Base-by-base conservation (phyloP, 75 land plant species). In the Picea sitchensis region DNA sequence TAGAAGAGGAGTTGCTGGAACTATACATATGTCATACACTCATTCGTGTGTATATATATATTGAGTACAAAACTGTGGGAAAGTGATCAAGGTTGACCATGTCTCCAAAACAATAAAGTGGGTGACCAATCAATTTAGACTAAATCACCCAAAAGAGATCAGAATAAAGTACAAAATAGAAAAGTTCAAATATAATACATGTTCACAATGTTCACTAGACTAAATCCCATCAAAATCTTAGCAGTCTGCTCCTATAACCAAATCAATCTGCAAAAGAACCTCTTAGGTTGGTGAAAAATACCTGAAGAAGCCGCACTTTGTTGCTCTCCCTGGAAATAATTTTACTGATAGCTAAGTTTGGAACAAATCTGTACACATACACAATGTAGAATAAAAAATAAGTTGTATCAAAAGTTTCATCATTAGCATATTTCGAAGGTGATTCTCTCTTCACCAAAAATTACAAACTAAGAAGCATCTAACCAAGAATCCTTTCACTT, bases 271-370 rank as follows among this genome's bases (percentile, higher is more conserved):
- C 20, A 69, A 38, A 34, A 5, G 38, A 0, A 67, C 20, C 0
- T 17, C 36, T 18, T 68, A 68, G 38, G 41, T 1, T 68, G 51
- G 20, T 68, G 38, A 68, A 68, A 38, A 38, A 61, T 82, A 96
- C 99, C 99, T 96, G 99, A 81, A 96, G 87, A 79, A 96, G 85
- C 31, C 97, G 98, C 61, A 92, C 97, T 72, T 86, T 90, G 83
- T 91, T 92, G 60, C 86, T 90, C 58, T 94, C 97, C 73, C 99
- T 82, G 15, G 81, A 87, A 67, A 96, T 72, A 32, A 96, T 81
- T 73, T 87, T 89, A 77, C 99, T 94, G 74, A 86, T 94, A 23
- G 96, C 92, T 78, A 96, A 86, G 71, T 96, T 96, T 65, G 99
- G 99, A 81, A 94, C 88, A 57, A 96, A 81, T 81, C 99, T 96